Evolutionary conservation across 805 yeast genomes (phyloP), one percentile per base, ranked within the genome.

Genomic region (Kockiozyma suomiensis): DNA sequence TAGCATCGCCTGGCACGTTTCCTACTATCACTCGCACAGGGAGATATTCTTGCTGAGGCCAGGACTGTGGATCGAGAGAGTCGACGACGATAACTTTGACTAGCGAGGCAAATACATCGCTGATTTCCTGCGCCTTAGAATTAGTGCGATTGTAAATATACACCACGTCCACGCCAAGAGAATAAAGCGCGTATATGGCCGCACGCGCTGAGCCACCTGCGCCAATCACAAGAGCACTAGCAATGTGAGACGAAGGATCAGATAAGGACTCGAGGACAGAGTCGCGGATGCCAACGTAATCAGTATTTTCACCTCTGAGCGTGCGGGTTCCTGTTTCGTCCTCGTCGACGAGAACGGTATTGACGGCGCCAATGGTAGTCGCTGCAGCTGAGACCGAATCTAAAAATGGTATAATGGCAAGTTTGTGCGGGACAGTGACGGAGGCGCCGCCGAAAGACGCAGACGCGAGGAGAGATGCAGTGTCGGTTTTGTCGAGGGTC

Each of bases 191-290:
- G 73, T 82, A 91, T 15, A 89, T 84, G 0, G 97, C 98, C 43
- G 99, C 97, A 70, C 97, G 82, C 0, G 97, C 86, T 26, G 99
- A 92, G 46, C 99, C 99, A 43, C 99, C 99, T 21, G 97, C 97
- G 53, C 99, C 99, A 65, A 94, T 79, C 47, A 94, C 87, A 96
- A 79, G 91, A 74, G 63, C 84, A 70, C 71, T 84, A 82, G 67
- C 91, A 78, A 1, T 97, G 97, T 72, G 81, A 89, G 23, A 87
- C 13, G 35, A 38, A 19, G 28, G 25, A 15, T 96, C 71, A 96
- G 81, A 0, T 96, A 85, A 10, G 12, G 10, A 33, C 47, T 76
- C 71, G 67, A 91, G 26, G 4, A 48, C 84, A 1, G 97, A 82
- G 62, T 86, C 82, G 48, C 78, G 78, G 66, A 94, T 88, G 10